Evolutionary conservation across 306 rosid species (phyloP), one percentile per base, ranked within the genome.

Genomic region (Senna tora): DNA sequence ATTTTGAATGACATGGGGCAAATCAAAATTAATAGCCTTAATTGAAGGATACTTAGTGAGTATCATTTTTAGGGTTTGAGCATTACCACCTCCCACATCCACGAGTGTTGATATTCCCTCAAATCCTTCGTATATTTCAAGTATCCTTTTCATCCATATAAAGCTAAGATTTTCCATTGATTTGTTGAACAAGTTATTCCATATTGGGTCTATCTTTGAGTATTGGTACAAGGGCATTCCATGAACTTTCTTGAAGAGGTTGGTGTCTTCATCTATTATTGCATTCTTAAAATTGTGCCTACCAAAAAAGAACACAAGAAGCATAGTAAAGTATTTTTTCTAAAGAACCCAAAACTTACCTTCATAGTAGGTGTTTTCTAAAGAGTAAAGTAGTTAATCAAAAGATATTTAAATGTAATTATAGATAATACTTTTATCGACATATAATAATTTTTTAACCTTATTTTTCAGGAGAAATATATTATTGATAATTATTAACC

Each of bases 31-130:
- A 38, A 74, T 39, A 5, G 79, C 83, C 47, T 53, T 79, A 2
- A 79, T 73, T 10, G 67, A 51, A 79, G 79, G 75, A 39, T 79
- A 79, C 60, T 67, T 73, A 7, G 75, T 59, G 15, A 79, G 53
- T 6, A 79, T 59, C 71, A 58, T 59, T 51, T 67, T 67, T 19
- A 79, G 63, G 17, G 14, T 41, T 60, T 79, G 75, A 0, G 72
- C 83, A 51, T 47, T 9, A 1, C 79, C 79, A 2, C 83, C 83
- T 4, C 83, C 83, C 43, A 67, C 75, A 73, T 73, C 83, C 49
- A 79, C 70, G 4, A 79, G 30, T 15, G 65, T 30, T 7, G 75
- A 67, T 30, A 79, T 58, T 51, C 52, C 83, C 39, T 79, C 83
- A 74, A 79, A 79, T n/a, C 79, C 83, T 15, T 1, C 3, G 5